Evolutionary conservation across 495 filamentous ascomycete genomes (phyloP), one percentile per base, ranked within the genome.

Genomic region (Penicillium goetzii): DNA sequence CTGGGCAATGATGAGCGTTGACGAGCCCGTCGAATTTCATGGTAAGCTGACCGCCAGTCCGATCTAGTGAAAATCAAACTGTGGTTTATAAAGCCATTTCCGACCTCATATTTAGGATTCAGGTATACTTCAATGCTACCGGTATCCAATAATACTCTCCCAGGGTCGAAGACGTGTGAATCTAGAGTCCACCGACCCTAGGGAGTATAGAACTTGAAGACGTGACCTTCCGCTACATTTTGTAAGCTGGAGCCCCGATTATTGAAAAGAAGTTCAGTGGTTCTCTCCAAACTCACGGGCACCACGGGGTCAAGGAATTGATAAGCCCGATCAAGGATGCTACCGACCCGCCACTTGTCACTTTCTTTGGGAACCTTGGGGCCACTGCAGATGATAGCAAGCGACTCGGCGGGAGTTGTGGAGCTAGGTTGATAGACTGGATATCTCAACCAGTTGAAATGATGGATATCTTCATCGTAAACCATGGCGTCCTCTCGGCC

Each of bases 361-460:
- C 34, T 34, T 2, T 30, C 33, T 3, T 33, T 4, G 2, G 61
- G 65, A 6, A 58, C 12, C 25, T 74, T 77, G 11, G 71, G 69
- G 0, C 52, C 23, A 8, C 63, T 47, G 4, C 65, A n/a, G 17
- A 74, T 64, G 25, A 74, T 61, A 2, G 72, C 72, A 4, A 80
- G 66, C 0, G 76, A 81, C 7, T 76, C 61, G 21, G 66, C 67
- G 2, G 78, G 68, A 0, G 67, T 52, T 2, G 78, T 81, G 0
- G 38, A 8, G 40, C 72, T 78, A 21, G 58, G 40, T 2, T 56
- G 28, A 8, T 60, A 62, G 1, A 75, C 60, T 3, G 63, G 63
- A 4, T 54, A 0, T 0, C 74, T 68, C 5, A 65, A 23, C 66
- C 73, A 77, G 53, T 80, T 81, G 58, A 70, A 74, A 52, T 82